Percentiles rank a stretch among this genome's conserved stretches.
Evolutionary conservation across 106 monocot genomes (phyloP).

Genomic region (Dactylorhiza incarnata): DNA sequence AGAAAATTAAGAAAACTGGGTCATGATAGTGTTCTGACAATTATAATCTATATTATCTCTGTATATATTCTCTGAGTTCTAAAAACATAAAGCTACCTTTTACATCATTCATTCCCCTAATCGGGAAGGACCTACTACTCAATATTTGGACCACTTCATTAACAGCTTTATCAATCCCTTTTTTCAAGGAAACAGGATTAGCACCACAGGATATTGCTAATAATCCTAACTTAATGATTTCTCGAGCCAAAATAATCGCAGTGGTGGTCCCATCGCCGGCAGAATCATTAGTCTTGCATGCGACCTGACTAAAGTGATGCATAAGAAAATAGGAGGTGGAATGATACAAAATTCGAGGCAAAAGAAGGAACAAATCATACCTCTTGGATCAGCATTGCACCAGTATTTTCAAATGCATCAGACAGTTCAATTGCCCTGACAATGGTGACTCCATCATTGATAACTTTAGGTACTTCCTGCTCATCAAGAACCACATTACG

Average conservation of each 20-base stretch:
- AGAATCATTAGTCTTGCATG: constrained; percentile 77
- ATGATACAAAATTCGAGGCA: not conserved
- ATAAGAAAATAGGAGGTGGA: not conserved
- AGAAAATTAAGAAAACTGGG: not conserved
- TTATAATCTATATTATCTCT: not conserved
- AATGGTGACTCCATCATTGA: constrained; percentile 98
- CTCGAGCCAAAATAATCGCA: constrained; percentile 81
- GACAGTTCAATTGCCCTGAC: constrained; percentile 74
- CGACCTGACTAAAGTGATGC: constrained; percentile 52
- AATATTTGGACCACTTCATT: constrained; percentile 52
- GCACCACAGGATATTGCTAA: constrained; percentile 73
- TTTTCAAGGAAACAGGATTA: constrained; percentile 82
- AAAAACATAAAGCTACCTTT: constrained; percentile 42
- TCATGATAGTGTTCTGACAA: not conserved
- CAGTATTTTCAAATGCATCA: constrained; percentile 81
- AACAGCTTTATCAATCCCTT: constrained; percentile 84
- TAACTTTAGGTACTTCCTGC: constrained; percentile 80
- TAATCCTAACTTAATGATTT: constrained; percentile 81
- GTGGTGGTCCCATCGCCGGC: constrained; percentile 96
- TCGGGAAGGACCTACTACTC: constrained; percentile 36
- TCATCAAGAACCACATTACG: constrained; percentile 92
- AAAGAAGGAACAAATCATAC: constrained; percentile 25
- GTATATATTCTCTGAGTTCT: not conserved
- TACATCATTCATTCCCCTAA: constrained; percentile 60
- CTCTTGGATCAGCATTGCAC: constrained; percentile 75